Evolutionary conservation across 2,329 filamentous ascomycete genomes (phyloP), one percentile per base, ranked within the genome.

Genomic region (Bertia moriformis): DNA sequence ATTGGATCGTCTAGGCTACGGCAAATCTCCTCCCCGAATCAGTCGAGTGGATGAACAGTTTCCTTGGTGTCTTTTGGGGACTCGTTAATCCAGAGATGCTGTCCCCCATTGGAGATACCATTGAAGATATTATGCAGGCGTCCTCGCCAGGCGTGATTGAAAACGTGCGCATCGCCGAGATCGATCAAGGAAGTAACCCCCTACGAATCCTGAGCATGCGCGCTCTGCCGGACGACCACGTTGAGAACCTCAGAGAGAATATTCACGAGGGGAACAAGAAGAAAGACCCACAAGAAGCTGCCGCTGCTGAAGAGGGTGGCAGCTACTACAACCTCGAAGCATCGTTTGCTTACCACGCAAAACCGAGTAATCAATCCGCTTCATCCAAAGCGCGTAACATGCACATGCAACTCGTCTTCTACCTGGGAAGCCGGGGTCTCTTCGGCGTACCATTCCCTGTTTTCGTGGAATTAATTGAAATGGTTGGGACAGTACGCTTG

Each of bases 61-160:
- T 85, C 1, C 51, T 86, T 4, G 62, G 69, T 3, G 71, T 78
- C 1, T 67, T 85, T 4, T 86, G 82, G 82, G 78, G 79, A 0
- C 63, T 87, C 19, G 67, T 86, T 49, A 86, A 86, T 49, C 82
- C 81, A 0, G 82, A 86, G 47, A 63, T 87, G 2, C 85, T 86
- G 48, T 66, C 71, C 1, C 74, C 72, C 22, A 54, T 85, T 2
- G 69, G 74, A 1, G 81, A 86, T 48, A 81, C 73, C 19, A 66
- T 87, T 3, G 82, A 86, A 55, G 82, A 86, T 52, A 77, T 86
- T 37, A 86, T 86, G 82, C 82, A 86, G 57, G 80, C 81, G 2
- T 82, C 76, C 5, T 58, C 85, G 14, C 79, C 82, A 1, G 74
- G 69, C 41, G 55, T 81, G 24, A 67, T 85, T 20, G 72, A 80